A percentile compares a stretch with the other conserved stretches of the same genome.
Evolutionary conservation across 2,329 filamentous ascomycete species (phyloP).

Genomic region (Fusarium setosum): DNA sequence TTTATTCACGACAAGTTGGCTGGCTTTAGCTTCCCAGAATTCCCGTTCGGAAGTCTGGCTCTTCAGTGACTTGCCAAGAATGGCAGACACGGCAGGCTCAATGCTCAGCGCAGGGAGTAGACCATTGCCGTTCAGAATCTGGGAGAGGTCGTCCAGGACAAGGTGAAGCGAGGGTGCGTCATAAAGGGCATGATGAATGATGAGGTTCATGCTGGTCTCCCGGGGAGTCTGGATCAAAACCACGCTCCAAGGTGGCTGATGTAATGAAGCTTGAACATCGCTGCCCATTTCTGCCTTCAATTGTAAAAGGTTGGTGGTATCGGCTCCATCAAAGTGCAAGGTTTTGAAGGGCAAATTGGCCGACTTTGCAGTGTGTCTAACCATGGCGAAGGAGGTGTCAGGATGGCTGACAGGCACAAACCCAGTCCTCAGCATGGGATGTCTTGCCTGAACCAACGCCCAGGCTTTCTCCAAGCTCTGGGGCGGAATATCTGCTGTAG

Average conservation of each 20-base stretch:
- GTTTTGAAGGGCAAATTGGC: slow-evolving; percentile 22
- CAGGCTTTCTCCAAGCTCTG: slow-evolving; percentile 67
- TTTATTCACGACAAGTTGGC: slow-evolving; percentile 68
- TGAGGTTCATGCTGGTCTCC: slow-evolving; percentile 53
- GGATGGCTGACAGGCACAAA: slow-evolving; percentile 73
- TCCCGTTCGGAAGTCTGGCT: slow-evolving; percentile 49
- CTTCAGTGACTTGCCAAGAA: slow-evolving; percentile 50
- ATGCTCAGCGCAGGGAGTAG: slow-evolving; percentile 37
- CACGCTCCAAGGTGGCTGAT: slow-evolving; percentile 73
- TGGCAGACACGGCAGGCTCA: slow-evolving; percentile 52
- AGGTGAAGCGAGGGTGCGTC: slow-evolving; percentile 80
- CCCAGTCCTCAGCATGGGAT: slow-evolving; percentile 82
- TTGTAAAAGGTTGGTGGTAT: slow-evolving; percentile 44
- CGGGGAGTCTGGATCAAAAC: slow-evolving; percentile 53
- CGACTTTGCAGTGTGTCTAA: slow-evolving; percentile 62
- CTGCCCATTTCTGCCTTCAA: slow-evolving; percentile 52
- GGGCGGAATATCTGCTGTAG: slow-evolving; percentile 55
- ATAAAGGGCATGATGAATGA: slow-evolving; percentile 84
- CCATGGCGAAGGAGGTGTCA: slow-evolving; percentile 77
- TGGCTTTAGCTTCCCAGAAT: slow-evolving; percentile 73
- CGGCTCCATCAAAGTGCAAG: not conserved
- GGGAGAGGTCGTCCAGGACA: slow-evolving; percentile 70
- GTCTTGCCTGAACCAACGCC: slow-evolving; percentile 60
- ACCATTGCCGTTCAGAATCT: slow-evolving; percentile 37
- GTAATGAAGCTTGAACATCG: slow-evolving; percentile 55